Evolutionary conservation across 371 early-diverging fungal species (phyloP).

Genomic region (Choanephora cucurbitarum): DNA sequence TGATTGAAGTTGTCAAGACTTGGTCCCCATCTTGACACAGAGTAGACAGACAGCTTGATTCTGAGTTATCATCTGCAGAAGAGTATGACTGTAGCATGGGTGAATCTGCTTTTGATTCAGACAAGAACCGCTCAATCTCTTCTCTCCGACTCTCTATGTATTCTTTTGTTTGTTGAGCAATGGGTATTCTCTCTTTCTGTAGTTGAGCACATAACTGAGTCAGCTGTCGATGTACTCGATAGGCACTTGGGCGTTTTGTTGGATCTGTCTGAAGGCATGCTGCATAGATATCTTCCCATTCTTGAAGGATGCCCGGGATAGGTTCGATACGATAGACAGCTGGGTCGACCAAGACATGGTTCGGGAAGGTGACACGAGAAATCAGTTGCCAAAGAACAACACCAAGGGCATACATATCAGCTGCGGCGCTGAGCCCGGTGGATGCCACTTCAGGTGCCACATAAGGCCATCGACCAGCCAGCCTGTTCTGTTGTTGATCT

Average conservation of each 20-base stretch:
- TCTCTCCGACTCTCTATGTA: slow-evolving; percentile 12
- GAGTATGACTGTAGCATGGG: slow-evolving; percentile 9
- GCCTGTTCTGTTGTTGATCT: slow-evolving; percentile 8
- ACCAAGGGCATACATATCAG: too few species aligned
- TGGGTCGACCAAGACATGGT: too few species aligned
- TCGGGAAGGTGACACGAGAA: too few species aligned
- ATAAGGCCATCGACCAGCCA: slow-evolving; percentile 46
- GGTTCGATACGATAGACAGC: too few species aligned
- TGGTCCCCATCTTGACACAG: slow-evolving; percentile 31
- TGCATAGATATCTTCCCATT: slow-evolving; percentile 33
- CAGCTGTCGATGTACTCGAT: slow-evolving; percentile 34
- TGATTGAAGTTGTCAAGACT: slow-evolving; percentile 44
- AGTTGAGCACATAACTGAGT: slow-evolving; percentile 8
- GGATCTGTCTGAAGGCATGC: slow-evolving; percentile 44
- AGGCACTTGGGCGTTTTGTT: slow-evolving; percentile 39
- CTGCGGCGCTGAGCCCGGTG: too few species aligned
- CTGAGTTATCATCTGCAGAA: slow-evolving; percentile 10
- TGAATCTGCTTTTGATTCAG: slow-evolving; percentile 6
- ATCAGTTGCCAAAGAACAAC: too few species aligned
- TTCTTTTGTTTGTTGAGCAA: slow-evolving; percentile 3
- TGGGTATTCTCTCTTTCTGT: slow-evolving; percentile 1
- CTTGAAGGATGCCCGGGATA: too few species aligned
- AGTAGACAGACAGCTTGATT: slow-evolving; percentile 2
- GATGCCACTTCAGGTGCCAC: slow-evolving; percentile 53
- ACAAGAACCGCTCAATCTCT: slow-evolving; percentile 19